Base-by-base conservation (phyloP, 345 rosid species). In the Sapria himalayana region DNA sequence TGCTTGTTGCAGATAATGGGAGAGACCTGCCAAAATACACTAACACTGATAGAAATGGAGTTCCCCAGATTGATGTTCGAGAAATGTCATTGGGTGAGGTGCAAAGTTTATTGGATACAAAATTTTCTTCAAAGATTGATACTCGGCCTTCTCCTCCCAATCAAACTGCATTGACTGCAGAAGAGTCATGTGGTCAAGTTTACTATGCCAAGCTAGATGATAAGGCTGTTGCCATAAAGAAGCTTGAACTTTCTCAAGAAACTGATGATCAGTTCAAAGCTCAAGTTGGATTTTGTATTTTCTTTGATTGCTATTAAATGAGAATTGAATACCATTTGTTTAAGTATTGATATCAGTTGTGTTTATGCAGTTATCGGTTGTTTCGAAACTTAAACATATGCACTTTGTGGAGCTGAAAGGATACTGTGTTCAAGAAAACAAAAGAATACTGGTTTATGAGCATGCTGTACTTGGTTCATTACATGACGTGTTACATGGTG, bases 141-240 rank as follows among this genome's bases (percentile, higher is more conserved):
- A n/a, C n/a, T n/a, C n/a, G n/a, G n/a, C n/a, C n/a, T n/a, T n/a
- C n/a, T n/a, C n/a, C n/a, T n/a, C n/a, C n/a, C n/a, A n/a, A n/a
- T n/a, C n/a, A n/a, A n/a, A n/a, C n/a, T n/a, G 73, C 99, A 14
- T 50, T 91, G 65, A 73, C 84, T 0, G 99, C 92, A 39, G 99
- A 91, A 63, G 99, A 95, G 41, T 84, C 99, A n/a, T 91, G 80
- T 20, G 96, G 96, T 44, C 76, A 95, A 19, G 99, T 84, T 49
- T 91, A 77, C 54, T 49, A 29, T 25, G 99, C 80, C 40, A 71
- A 64, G 51, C 50, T 75, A 52, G 55, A 62, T 11, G 80, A 71
- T 5, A 54, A 37, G 41, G 43, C 46, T 29, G 96, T 63, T 27
- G 96, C 96, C 21, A 78, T 91, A 9, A 91, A 91, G 66, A 84